Evolutionary conservation across 139 green algal species (phyloP).

Genomic region (Closterium sp.): DNA sequence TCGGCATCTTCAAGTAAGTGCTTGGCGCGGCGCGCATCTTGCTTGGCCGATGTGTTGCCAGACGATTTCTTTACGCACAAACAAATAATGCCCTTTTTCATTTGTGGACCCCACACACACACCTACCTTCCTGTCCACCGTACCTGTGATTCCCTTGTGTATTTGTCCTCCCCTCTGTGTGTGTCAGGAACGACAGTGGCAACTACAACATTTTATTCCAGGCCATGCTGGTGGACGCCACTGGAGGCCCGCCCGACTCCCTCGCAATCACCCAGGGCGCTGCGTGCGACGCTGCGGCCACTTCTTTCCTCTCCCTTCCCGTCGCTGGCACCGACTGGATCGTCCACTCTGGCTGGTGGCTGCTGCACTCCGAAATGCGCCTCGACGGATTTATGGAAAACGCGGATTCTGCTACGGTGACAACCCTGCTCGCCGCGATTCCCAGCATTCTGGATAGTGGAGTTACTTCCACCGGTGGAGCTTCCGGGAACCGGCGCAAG

Average conservation of each 20-base stretch:
- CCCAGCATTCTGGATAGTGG: neutral
- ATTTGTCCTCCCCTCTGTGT: neutral
- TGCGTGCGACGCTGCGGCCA: neutral
- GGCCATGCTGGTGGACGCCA: neutral
- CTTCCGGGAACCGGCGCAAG: neutral
- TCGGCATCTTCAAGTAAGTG: neutral
- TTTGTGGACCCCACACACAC: neutral
- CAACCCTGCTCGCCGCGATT: neutral
- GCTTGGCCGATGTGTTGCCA: neutral
- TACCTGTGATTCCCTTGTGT: too few relatives aligned
- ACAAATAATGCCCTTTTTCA: neutral
- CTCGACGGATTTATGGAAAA: neutral
- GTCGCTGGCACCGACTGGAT: neutral
- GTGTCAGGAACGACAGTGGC: neutral
- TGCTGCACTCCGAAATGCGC: neutral
- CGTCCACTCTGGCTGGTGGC: neutral
- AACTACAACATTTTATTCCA: neutral
- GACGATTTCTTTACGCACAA: too few relatives aligned
- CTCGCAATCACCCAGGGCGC: neutral
- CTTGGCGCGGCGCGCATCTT: too few relatives aligned
- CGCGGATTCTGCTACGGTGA: neutral
- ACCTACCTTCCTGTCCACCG: neutral
- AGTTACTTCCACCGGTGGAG: neutral
- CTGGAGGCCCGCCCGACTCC: neutral
- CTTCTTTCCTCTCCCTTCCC: neutral